These are phyloP conservation scores for Amanita exitialis DNA, from an alignment of 768 basidiomycete species.

Conservation along the genomic window DNA sequence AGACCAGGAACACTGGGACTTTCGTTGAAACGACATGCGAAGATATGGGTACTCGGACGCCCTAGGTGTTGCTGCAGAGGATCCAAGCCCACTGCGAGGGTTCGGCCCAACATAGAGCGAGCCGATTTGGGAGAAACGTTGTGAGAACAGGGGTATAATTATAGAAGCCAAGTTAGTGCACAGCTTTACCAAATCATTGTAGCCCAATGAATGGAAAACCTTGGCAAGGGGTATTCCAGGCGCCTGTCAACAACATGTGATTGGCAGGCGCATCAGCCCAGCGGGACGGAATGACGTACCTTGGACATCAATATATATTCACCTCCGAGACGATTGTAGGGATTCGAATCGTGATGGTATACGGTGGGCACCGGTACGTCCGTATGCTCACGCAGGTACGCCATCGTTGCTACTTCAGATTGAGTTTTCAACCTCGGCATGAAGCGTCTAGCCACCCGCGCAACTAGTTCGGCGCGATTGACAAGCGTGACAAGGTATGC, in stretches of 20 bases:
- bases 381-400: conserved; percentile 65
- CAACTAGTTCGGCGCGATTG: conserved; percentile 55
- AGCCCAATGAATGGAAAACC: conserved; percentile 62
- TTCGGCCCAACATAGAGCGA: conserved; percentile 57
- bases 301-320: conserved; percentile 86
- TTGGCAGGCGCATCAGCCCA: conserved; percentile 1
- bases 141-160: conserved; percentile 64
- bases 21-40: conserved; percentile 20
- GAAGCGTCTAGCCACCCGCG: conserved; percentile 74
- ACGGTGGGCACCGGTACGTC: conserved; percentile 66
- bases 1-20: conserved; percentile 17
- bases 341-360: conserved; percentile 73
- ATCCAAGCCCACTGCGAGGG: conserved; percentile 16
- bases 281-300: conserved; percentile 28
- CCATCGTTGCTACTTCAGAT: conserved; percentile 80
- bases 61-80: conserved; percentile 32
- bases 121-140: conserved; percentile 68
- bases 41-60: conserved; percentile 33
- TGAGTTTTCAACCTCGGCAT: conserved; percentile 84
- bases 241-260: conserved; percentile 36
- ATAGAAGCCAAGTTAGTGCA: conserved; percentile 61
- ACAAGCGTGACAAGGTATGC: conserved; percentile 68
- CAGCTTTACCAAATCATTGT: conserved; percentile 52
- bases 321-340: conserved; percentile 74
- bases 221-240: conserved; percentile 59